A percentile compares a stretch with the other conserved stretches of the same genome.
Evolutionary conservation across 352 stramenopile genomes (phyloP).

Genomic region (Paralagenidium karlingii): DNA sequence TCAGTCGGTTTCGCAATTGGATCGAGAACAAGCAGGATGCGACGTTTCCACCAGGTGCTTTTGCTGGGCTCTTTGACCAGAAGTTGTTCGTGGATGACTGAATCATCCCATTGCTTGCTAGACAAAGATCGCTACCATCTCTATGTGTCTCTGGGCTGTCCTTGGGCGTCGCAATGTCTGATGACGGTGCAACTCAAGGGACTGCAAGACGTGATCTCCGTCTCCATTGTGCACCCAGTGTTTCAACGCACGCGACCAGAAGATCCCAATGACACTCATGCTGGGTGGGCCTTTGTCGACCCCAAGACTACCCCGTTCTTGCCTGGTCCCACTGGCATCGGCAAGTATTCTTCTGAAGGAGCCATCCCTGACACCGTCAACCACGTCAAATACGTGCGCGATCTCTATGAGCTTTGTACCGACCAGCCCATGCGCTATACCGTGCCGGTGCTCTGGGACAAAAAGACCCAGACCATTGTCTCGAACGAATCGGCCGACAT

Average conservation of each 20-base stretch:
- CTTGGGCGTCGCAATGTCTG: conserved; percentile 36
- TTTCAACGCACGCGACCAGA: conserved; percentile 51
- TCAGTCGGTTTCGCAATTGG: conserved; percentile 72
- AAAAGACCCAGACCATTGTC: conserved; percentile 88
- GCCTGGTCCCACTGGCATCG: conserved; percentile 13
- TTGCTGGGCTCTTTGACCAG: too few species aligned
- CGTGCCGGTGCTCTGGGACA: conserved; percentile 92
- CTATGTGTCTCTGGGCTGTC: conserved; percentile 88
- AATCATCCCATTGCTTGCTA: not conserved
- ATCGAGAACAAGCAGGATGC: conserved; percentile 46
- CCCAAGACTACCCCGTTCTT: conserved; percentile 19
- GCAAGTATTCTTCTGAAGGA: conserved; percentile 21
- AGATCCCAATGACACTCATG: conserved; percentile 57
- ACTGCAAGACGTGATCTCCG: conserved; percentile 78
- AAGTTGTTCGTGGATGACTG: not conserved
- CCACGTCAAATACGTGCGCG: conserved; percentile 52
- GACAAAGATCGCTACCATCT: conserved; percentile 70
- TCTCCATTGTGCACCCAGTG: conserved; percentile 68
- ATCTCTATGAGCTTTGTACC: conserved; percentile 75
- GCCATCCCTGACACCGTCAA: conserved; percentile 45
- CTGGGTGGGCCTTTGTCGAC: conserved; percentile 79
- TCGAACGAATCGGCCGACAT: conserved; percentile 95
- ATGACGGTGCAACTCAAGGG: conserved; percentile 79
- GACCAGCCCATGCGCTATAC: conserved; percentile 77
- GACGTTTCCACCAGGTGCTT: conserved; percentile 37